Evolutionary conservation across 2,329 filamentous ascomycete genomes (phyloP).

Genomic region (Cryphonectria carpinicola): DNA sequence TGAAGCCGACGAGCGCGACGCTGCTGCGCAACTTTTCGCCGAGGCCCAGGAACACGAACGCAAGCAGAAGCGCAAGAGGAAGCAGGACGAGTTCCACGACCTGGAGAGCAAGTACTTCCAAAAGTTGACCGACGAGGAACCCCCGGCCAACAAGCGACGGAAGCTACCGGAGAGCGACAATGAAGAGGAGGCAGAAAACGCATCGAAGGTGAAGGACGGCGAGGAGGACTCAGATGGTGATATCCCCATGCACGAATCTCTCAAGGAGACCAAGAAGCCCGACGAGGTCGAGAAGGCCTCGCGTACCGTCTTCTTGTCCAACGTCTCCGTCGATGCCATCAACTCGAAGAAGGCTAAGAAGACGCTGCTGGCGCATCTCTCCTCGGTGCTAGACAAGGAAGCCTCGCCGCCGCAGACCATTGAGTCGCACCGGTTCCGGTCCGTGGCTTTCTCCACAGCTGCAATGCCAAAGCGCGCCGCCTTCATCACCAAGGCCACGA

Average conservation of each 20-base stretch:
- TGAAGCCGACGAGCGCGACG: constrained; percentile 39
- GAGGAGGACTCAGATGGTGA: constrained; percentile 45
- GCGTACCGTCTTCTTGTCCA: constrained; percentile 90
- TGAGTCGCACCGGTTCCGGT: constrained; percentile 92
- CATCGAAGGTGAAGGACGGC: constrained; percentile 44
- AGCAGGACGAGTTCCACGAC: constrained; percentile 66
- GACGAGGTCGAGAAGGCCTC: constrained; percentile 80
- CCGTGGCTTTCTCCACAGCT: constrained; percentile 78
- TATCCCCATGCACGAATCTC: constrained; percentile 61
- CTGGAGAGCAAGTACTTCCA: constrained; percentile 72
- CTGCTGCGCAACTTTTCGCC: constrained; percentile 38
- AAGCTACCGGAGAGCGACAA: constrained; percentile 43
- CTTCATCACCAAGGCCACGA: constrained; percentile 86
- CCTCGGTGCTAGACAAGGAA: constrained; percentile 68
- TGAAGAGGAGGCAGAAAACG: constrained; percentile 51
- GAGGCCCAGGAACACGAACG: constrained; percentile 46
- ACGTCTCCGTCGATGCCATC: constrained; percentile 83
- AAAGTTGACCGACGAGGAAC: constrained; percentile 63
- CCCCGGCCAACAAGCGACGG: constrained; percentile 55
- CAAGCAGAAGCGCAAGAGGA: constrained; percentile 68
- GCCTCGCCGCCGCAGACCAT: constrained; percentile 68
- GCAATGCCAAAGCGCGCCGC: constrained; percentile 91
- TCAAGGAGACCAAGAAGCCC: constrained; percentile 55
- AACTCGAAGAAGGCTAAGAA: constrained; percentile 82
- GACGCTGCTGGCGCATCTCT: constrained; percentile 73